These are phyloP conservation scores for Vanderwaltozyma polyspora DNA, from an alignment of 805 yeast species.

Conservation along the genomic window DNA sequence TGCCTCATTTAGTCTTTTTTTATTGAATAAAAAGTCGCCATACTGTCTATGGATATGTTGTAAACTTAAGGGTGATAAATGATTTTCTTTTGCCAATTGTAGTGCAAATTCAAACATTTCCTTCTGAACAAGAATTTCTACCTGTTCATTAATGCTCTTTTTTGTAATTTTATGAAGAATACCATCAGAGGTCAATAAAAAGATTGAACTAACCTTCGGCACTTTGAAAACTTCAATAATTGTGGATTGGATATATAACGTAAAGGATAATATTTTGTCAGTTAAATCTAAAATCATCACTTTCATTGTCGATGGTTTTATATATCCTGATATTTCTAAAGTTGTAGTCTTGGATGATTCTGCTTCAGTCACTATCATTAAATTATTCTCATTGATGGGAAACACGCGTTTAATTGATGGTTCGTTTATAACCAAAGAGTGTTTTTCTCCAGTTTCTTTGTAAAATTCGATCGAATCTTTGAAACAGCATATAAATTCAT, in stretches of 20 bases:
- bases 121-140: slow-evolving; percentile 56
- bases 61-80: slow-evolving; percentile 15
- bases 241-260: slow-evolving; percentile 54
- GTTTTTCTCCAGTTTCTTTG: slow-evolving; percentile 41
- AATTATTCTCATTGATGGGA: slow-evolving; percentile 40
- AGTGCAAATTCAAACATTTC: slow-evolving; percentile 67
- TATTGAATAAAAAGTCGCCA: slow-evolving; percentile 63
- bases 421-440: slow-evolving; percentile 44
- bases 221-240: slow-evolving; percentile 47
- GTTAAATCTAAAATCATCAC: slow-evolving; percentile 56
- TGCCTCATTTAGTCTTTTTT: slow-evolving; percentile 57
- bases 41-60: slow-evolving; percentile 41
- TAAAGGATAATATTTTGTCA: slow-evolving; percentile 61
- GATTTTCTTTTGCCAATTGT: slow-evolving; percentile 40
- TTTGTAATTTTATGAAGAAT: slow-evolving; percentile 57
- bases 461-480: slow-evolving; percentile 56
- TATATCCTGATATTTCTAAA: slow-evolving; percentile 22
- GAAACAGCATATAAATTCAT: slow-evolving; percentile 53
- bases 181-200: slow-evolving; percentile 65
- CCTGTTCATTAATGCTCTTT: slow-evolving; percentile 52
- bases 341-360: slow-evolving; percentile 26
- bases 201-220: slow-evolving; percentile 39
- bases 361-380: slow-evolving; percentile 48
- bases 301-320: slow-evolving; percentile 34
- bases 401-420: slow-evolving; percentile 39